Base-by-base conservation (phyloP, 2,329 filamentous ascomycete genomes). In the Waltergamsia citrina region DNA sequence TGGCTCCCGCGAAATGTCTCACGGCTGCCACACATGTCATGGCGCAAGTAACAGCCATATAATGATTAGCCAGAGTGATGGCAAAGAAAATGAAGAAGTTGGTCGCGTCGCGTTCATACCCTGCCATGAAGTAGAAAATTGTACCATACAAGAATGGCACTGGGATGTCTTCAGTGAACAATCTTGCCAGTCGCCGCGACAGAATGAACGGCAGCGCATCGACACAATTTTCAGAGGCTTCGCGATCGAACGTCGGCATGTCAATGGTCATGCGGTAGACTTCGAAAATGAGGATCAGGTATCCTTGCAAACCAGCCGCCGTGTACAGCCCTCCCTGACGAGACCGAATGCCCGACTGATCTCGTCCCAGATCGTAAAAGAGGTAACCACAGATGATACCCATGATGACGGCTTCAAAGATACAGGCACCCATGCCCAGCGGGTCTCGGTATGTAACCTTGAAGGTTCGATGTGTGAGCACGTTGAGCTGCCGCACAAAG, bases 61-160 rank as follows among this genome's bases (percentile, higher is more conserved):
- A 85, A 38, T 88, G 83, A 29, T 75, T 78, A 4, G 87, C 52
- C 5, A 88, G 53, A 0, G 78, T 70, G 24, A 86, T 65, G 3
- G 68, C 62, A 42, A 87, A 80, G 57, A 86, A 88, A 1, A 69
- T 76, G 38, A 88, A 78, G 53, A 86, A 87, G 35, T 80, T 73
- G 2, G 48, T 55, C 0, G 67, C 72, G 7, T 78, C 69, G 3
- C 68, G 63, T 30, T 82, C 73, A 43, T 86, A 84, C 0, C 81
- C 81, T 6, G 76, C 73, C 78, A 87, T 85, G 51, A 85, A 87
- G 53, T 87, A 88, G 48, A 78, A 79, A 7, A 87, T 78, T 3
- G 77, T 56, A 6, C 77, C 77, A 47, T 80, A 87, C 4, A 85
- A 51, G 12, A 85, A 66, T 0, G 82, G 82, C 2, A 85, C 80